A percentile compares a stretch with the other conserved stretches of the same genome.
These are phyloP conservation scores for Pleurotus citrinopileatus DNA, from an alignment of 768 basidiomycete genomes.

Conservation along the genomic window DNA sequence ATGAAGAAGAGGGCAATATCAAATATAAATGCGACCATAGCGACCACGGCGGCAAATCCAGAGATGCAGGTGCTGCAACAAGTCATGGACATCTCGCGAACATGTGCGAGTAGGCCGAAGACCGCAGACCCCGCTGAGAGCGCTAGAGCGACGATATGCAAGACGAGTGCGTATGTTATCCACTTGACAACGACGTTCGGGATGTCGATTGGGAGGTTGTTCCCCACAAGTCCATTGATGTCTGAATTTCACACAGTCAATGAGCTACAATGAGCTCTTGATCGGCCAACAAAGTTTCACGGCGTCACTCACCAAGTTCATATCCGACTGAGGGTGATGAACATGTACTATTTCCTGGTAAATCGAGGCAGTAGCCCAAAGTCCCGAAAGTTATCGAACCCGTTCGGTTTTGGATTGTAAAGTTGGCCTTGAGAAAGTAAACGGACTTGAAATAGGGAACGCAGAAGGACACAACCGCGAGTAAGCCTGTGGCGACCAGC, in stretches of 20 bases:
- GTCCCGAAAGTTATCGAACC: slow-evolving; percentile 84
- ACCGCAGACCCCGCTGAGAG: slow-evolving; percentile 69
- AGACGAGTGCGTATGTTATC: slow-evolving; percentile 90
- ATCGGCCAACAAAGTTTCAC: slow-evolving; percentile 1
- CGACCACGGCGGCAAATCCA: slow-evolving; percentile 73
- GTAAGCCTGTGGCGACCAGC: slow-evolving; percentile 70
- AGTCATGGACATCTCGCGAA: slow-evolving; percentile 82
- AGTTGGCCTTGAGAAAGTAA: slow-evolving; percentile 80
- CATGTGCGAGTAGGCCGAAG: slow-evolving; percentile 85
- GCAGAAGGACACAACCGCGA: slow-evolving; percentile 87
- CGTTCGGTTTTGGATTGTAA: slow-evolving; percentile 40
- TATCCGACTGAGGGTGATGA: slow-evolving; percentile 84
- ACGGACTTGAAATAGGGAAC: slow-evolving; percentile 88
- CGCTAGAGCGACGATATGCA: slow-evolving; percentile 86
- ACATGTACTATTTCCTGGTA: slow-evolving; percentile 60
- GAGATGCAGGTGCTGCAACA: slow-evolving; percentile 82
- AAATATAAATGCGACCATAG: slow-evolving; percentile 88
- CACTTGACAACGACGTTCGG: slow-evolving; percentile 87
- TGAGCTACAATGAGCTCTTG: slow-evolving; percentile 7
- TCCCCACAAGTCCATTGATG: slow-evolving; percentile 76
- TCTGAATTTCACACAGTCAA: slow-evolving; percentile 42
- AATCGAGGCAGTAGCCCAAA: slow-evolving; percentile 79
- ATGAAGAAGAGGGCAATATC: slow-evolving; percentile 91
- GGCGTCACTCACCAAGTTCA: slow-evolving; percentile 65
- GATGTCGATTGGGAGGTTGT: slow-evolving; percentile 63